These are phyloP conservation scores for Allomyces macrogynus DNA, from an alignment of 192 early-diverging fungal species.

Conservation along the genomic window DNA sequence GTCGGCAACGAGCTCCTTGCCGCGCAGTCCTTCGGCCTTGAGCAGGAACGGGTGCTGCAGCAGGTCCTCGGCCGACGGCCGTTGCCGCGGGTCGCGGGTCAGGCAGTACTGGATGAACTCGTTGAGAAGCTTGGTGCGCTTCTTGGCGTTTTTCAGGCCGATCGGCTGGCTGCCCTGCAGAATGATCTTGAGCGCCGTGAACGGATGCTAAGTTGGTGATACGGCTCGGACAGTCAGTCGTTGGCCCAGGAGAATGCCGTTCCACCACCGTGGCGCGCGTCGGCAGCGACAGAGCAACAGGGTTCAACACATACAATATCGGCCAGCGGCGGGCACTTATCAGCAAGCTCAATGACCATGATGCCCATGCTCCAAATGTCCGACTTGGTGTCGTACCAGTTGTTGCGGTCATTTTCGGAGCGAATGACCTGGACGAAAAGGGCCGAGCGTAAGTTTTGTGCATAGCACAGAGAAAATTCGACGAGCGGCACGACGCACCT, in stretches of 20 bases:
- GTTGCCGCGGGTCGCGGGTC: slow-evolving; percentile 25
- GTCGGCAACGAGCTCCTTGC: slow-evolving; percentile 22
- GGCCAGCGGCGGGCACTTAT: slow-evolving; percentile 39
- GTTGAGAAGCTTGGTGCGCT: slow-evolving; percentile 30
- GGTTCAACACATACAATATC: slow-evolving; percentile 15
- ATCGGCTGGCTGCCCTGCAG: slow-evolving; percentile 17
- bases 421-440: neutral
- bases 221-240: too few relatives aligned
- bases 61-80: slow-evolving; percentile 27
- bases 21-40: slow-evolving; percentile 16
- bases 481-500: slow-evolving; percentile 27
- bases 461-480: neutral
- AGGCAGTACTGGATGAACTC: slow-evolving; percentile 36
- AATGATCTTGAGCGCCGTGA: slow-evolving; percentile 36
- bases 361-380: slow-evolving; percentile 47
- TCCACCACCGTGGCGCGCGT: too few relatives aligned
- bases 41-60: slow-evolving; percentile 35
- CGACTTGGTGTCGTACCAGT: slow-evolving; percentile 29
- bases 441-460: neutral
- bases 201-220: slow-evolving; percentile 17
- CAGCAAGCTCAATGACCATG: slow-evolving; percentile 43
- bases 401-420: neutral
- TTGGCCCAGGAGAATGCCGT: too few relatives aligned
- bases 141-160: slow-evolving; percentile 37
- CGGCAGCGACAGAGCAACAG: too few relatives aligned